These are phyloP conservation scores for Suhomyces guaymorum DNA, from an alignment of 1,139 yeast species.

Conservation along the genomic window DNA sequence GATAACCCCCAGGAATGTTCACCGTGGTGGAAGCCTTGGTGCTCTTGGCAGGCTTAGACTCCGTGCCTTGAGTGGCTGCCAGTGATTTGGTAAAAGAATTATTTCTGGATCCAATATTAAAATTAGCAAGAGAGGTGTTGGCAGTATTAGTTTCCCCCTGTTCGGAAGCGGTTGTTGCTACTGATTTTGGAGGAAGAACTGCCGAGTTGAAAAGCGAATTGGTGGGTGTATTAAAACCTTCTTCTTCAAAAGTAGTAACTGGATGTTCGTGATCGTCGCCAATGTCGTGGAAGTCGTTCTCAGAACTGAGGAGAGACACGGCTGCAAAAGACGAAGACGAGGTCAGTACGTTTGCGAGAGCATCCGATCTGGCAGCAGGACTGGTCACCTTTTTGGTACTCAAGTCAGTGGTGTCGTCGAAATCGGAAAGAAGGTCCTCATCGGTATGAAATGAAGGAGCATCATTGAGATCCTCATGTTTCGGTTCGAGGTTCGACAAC, in stretches of 20 bases:
- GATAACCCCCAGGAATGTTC: slow-evolving; percentile 29
- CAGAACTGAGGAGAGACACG: slow-evolving; percentile 32
- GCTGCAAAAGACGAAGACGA: slow-evolving; percentile 46
- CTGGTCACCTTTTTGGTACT: slow-evolving; percentile 1
- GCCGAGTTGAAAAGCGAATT: slow-evolving; percentile 23
- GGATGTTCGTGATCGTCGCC: slow-evolving; percentile 16
- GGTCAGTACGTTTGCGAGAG: slow-evolving; percentile 31
- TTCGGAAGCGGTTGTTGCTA: slow-evolving; percentile 4
- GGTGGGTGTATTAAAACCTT: slow-evolving; percentile 25
- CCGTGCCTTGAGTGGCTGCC: no score
- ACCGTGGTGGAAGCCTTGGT: slow-evolving; percentile 10
- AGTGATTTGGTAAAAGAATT: slow-evolving; percentile 11
- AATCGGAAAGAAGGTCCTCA: slow-evolving; percentile 11
- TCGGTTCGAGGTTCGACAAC: no score
- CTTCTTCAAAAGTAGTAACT: slow-evolving; percentile 8
- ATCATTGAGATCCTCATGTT: no score
- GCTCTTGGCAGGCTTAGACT: slow-evolving; percentile 4
- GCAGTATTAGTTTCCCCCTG: slow-evolving; percentile 1
- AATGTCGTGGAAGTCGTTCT: slow-evolving; percentile 19
- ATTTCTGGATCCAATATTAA: slow-evolving; percentile 13
- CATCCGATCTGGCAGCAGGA: background rate
- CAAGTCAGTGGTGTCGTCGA: slow-evolving; percentile 9
- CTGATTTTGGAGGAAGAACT: slow-evolving; percentile 13
- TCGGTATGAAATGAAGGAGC: slow-evolving; percentile 1
- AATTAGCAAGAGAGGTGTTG: slow-evolving; percentile 6